These are phyloP conservation scores for Pseudofabraea citricarpa DNA, from an alignment of 2,329 filamentous ascomycete genomes.

Conservation along the genomic window DNA sequence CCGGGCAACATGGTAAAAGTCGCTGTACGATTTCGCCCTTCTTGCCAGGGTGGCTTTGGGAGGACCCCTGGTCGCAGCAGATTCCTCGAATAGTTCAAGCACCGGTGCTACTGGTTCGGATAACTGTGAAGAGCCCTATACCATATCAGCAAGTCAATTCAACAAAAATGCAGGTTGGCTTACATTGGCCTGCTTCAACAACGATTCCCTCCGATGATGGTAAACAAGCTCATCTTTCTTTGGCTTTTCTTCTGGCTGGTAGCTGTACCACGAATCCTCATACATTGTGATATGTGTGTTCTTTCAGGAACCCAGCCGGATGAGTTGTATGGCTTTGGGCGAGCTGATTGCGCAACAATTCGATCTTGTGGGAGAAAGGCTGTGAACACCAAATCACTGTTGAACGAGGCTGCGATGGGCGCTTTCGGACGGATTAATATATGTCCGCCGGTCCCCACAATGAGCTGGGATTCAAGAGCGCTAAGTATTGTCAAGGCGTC, in stretches of 20 bases:
- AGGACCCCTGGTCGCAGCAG: slow-evolving; percentile 50
- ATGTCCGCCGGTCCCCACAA: not conserved
- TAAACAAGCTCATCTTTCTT: slow-evolving; percentile 43
- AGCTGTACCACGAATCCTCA: slow-evolving; percentile 81
- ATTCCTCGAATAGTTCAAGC: slow-evolving; percentile 52
- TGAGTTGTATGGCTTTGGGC: too few relatives aligned
- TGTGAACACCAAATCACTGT: slow-evolving; percentile 5
- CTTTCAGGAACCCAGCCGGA: too few relatives aligned
- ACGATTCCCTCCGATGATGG: slow-evolving; percentile 64
- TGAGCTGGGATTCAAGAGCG: too few relatives aligned
- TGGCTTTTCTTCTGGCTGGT: slow-evolving; percentile 58
- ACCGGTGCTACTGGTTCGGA: slow-evolving; percentile 50
- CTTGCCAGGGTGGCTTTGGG: slow-evolving; percentile 61
- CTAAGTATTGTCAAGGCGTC: too few relatives aligned
- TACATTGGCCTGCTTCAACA: slow-evolving; percentile 64
- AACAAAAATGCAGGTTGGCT: slow-evolving; percentile 27
- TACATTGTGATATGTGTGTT: too few relatives aligned
- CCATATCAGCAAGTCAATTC: slow-evolving; percentile 29
- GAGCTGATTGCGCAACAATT: too few relatives aligned
- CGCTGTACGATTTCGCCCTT: slow-evolving; percentile 72
- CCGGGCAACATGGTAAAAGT: slow-evolving; percentile 64
- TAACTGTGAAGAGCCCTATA: slow-evolving; percentile 44
- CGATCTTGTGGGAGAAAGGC: too few relatives aligned
- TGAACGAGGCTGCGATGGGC: slow-evolving; percentile 12
- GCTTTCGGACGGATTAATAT: slow-evolving; percentile 10